phyloP scores from a whole-genome alignment of 2,329 filamentous ascomycete genomes.

The Tolypocladium sp. region DNA sequence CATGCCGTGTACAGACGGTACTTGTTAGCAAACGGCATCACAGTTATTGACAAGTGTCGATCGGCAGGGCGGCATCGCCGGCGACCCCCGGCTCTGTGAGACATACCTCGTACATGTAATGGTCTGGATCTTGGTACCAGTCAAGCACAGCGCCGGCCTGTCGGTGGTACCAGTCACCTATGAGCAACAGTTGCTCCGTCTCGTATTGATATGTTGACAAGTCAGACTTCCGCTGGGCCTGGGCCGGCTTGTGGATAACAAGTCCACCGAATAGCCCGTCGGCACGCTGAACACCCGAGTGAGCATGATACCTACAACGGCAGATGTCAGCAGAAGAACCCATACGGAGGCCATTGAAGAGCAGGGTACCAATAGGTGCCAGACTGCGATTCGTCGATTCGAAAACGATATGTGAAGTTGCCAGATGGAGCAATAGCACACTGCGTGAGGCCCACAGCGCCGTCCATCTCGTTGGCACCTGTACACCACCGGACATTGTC shows the following conservation, averaged over 20 bases:
- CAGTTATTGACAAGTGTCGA: neutral
- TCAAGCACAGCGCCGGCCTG: conserved; percentile 19
- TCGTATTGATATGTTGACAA: conserved; percentile 16
- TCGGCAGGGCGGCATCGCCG: neutral
- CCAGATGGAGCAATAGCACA: conserved; percentile 47
- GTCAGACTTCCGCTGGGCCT: conserved; percentile 15
- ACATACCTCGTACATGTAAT: conserved; percentile 8
- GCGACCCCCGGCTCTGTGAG: neutral
- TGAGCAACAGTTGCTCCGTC: conserved; percentile 22
- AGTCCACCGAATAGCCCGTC: conserved; percentile 12
- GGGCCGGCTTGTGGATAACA: conserved; percentile 24
- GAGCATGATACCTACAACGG: conserved; percentile 47
- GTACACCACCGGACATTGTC: neutral
- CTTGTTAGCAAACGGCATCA: conserved; percentile 16
- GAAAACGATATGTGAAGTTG: conserved; percentile 45
- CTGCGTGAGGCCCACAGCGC: conserved; percentile 51
- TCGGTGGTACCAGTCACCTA: conserved; percentile 29
- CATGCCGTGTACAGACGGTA: conserved; percentile 12
- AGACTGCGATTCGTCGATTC: conserved; percentile 39
- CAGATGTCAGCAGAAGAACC: neutral
- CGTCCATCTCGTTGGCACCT: conserved; percentile 51
- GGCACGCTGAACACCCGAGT: conserved; percentile 39
- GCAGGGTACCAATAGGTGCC: conserved; percentile 50
- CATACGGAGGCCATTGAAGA: conserved; percentile 29
- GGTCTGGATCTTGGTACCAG: conserved; percentile 12